These are phyloP conservation scores for Zymoseptoria pseudotritici DNA, from an alignment of 2,329 filamentous ascomycete genomes.

Conservation along the genomic window DNA sequence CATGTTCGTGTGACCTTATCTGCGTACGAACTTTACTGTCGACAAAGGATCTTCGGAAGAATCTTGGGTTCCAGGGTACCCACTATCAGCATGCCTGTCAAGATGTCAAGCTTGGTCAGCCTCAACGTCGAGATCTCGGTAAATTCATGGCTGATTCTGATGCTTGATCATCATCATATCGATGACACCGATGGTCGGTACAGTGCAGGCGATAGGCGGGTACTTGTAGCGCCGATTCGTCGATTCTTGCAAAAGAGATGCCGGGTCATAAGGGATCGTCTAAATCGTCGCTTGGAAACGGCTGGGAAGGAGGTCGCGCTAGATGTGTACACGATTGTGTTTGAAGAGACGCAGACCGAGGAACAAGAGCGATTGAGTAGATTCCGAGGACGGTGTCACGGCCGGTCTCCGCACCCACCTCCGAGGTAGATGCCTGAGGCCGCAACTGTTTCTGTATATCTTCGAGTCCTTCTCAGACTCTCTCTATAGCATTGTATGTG, in stretches of 20 bases:
- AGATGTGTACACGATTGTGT: background rate
- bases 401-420: no score
- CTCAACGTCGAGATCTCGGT: background rate
- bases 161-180: background rate
- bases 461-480: no score
- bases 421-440: no score
- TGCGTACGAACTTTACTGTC: background rate
- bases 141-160: background rate
- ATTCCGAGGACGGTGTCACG: background rate
- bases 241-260: background rate
- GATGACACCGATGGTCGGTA: no score
- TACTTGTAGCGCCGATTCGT: background rate
- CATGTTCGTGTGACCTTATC: background rate
- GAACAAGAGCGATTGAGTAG: background rate
- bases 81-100: background rate
- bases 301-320: background rate
- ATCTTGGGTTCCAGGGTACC: background rate
- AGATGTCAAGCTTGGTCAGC: background rate
- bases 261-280: background rate
- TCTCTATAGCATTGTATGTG: no score
- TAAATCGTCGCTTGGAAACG: background rate
- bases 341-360: background rate
- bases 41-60: background rate
- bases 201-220: no score
- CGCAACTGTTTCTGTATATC: no score